These are phyloP conservation scores for Plasmodium vivax DNA, from an alignment of 169 alveolate species.

Conservation along the genomic window DNA sequence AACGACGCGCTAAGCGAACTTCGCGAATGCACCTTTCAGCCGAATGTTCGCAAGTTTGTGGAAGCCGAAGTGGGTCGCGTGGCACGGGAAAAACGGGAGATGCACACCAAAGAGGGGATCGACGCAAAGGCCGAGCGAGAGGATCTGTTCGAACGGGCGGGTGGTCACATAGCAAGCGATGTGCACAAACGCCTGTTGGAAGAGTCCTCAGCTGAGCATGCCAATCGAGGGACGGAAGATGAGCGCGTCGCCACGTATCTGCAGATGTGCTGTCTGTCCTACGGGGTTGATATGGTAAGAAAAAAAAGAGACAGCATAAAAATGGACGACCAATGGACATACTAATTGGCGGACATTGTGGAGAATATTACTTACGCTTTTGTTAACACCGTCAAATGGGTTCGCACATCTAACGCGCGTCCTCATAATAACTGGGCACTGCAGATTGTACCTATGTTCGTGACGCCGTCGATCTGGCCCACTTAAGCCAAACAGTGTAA, in stretches of 20 bases:
- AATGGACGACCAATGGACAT: not conserved
- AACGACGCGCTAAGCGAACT: constrained; percentile 2
- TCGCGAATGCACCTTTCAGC: constrained; percentile 52
- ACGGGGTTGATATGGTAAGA: constrained; percentile 4
- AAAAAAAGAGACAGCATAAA: not conserved
- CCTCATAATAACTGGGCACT: not conserved
- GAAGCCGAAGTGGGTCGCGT: not conserved
- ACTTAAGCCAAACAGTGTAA: not conserved
- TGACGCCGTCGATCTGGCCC: not conserved
- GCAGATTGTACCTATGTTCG: not conserved
- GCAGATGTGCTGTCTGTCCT: not conserved
- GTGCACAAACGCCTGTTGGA: constrained; percentile 2
- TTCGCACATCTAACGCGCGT: not conserved
- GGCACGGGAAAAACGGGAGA: not conserved
- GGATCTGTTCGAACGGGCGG: not conserved
- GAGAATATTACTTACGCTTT: not conserved
- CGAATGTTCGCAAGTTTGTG: constrained; percentile 44
- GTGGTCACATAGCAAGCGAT: constrained; percentile 8
- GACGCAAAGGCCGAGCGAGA: not conserved
- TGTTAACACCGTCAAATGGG: not conserved
- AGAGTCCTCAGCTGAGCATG: not conserved
- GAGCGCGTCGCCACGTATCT: not conserved
- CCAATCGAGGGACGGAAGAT: not conserved
- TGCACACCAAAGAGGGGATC: not conserved
- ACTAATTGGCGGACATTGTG: not conserved